Evolutionary conservation across 2,329 filamentous ascomycete species (phyloP).

Genomic region (Pseudogymnoascus sp.): DNA sequence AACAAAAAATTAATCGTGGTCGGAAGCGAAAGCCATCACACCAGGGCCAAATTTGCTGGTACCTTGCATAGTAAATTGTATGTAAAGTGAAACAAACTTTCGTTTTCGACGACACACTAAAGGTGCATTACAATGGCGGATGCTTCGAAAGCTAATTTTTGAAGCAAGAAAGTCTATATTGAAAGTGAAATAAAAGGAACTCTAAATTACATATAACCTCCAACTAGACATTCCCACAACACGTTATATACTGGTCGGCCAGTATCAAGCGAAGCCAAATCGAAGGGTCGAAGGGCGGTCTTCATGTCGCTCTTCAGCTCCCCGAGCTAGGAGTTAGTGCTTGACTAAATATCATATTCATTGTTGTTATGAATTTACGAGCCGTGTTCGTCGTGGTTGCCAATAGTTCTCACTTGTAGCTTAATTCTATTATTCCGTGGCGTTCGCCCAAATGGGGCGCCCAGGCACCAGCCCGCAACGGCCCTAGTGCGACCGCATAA

Average conservation of each 20-base stretch:
- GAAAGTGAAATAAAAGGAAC: not conserved
- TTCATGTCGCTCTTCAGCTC: too few relatives aligned
- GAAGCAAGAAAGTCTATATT: not conserved
- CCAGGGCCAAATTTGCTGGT: too few relatives aligned
- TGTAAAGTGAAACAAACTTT: too few relatives aligned
- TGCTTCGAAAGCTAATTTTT: not conserved
- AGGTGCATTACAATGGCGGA: not conserved
- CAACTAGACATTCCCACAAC: not conserved
- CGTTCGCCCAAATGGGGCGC: too few relatives aligned
- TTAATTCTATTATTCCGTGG: not conserved
- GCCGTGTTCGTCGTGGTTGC: not conserved
- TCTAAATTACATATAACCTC: not conserved
- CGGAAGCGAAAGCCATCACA: too few relatives aligned
- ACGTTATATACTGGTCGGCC: not conserved
- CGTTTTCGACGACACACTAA: too few relatives aligned
- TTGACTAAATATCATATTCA: too few relatives aligned
- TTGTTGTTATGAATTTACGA: not conserved
- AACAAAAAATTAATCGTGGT: too few relatives aligned
- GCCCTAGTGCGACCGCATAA: not conserved
- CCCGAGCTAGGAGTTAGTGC: too few relatives aligned
- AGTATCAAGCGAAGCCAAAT: not conserved
- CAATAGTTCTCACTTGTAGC: not conserved
- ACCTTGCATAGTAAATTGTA: too few relatives aligned
- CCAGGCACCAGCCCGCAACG: too few relatives aligned
- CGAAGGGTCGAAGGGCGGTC: too few relatives aligned